A percentile compares a stretch with the other conserved stretches of the same genome.
Evolutionary conservation across 1,284 basidiomycete genomes (phyloP).

Genomic region (Pseudozyma thailandica): DNA sequence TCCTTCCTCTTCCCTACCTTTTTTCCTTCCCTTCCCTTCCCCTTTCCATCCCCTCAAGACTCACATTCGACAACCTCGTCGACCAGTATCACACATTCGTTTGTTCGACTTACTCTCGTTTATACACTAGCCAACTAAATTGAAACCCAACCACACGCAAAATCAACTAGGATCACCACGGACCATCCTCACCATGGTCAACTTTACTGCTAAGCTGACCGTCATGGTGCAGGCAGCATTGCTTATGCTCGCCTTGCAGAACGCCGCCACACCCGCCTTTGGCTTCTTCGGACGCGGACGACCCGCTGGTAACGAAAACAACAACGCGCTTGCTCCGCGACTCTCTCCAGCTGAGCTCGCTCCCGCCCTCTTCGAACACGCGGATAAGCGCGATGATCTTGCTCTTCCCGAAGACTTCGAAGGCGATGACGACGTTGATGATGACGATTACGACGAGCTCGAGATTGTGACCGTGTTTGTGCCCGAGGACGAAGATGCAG

Average conservation of each 20-base stretch:
- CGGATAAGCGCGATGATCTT: constrained; percentile 8
- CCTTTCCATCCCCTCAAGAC: not conserved
- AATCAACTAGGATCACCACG: not conserved
- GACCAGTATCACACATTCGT: constrained; percentile 14
- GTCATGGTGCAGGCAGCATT: constrained; percentile 34
- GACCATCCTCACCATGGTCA: constrained; percentile 19
- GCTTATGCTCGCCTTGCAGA: constrained; percentile 29
- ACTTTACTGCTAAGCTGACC: constrained; percentile 22
- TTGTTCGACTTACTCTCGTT: constrained; percentile 18
- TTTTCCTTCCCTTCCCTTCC: not conserved
- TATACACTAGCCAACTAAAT: not conserved
- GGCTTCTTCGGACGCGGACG: constrained; percentile 22
- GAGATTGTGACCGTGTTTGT: constrained; percentile 47
- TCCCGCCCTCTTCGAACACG: constrained; percentile 16
- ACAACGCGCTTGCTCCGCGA: constrained; percentile 3
- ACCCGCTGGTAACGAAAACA: not conserved
- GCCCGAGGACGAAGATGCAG: constrained; percentile 16
- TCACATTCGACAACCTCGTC: constrained; percentile 4
- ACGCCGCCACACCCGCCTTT: constrained; percentile 17
- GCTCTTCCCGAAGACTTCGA: not conserved
- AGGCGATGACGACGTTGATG: constrained; percentile 22
- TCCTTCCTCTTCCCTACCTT: not conserved
- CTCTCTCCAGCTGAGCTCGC: constrained; percentile 7
- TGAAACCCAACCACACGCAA: not conserved
- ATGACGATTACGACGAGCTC: constrained; percentile 41